Conservation (phyloP, 23 red algal species). For the Chondrus crispus region DNA sequence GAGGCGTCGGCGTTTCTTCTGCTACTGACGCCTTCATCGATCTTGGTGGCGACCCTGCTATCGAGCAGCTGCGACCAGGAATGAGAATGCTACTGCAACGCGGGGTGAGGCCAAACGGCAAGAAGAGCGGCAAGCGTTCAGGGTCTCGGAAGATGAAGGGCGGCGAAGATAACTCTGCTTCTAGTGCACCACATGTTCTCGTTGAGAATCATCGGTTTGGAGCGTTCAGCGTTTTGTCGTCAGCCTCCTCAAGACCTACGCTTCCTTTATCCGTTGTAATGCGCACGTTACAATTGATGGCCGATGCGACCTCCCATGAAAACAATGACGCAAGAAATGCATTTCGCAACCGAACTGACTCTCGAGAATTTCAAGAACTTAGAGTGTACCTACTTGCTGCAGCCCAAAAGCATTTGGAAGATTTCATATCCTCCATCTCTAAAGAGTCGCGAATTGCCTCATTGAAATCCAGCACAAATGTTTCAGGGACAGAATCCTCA, state of each 20-base stretch:
- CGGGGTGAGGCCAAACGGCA: not conserved
- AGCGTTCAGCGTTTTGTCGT: conserved; percentile 34
- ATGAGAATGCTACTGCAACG: conserved; percentile 45
- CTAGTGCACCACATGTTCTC: not conserved
- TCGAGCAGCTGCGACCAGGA: conserved; percentile 35
- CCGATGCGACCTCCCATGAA: not conserved
- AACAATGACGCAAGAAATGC: not conserved
- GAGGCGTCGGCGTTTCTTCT: conserved; percentile 18
- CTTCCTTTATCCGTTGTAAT: conserved; percentile 11
- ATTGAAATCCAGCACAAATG: too few relatives aligned
- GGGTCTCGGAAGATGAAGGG: conserved; percentile 5
- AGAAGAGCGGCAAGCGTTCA: not conserved
- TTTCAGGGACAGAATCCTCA: not conserved
- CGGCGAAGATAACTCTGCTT: not conserved
- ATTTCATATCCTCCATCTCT: conserved; percentile 2
- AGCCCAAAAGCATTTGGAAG: conserved; percentile 36
- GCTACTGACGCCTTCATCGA: conserved; percentile 45
- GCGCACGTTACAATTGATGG: conserved; percentile 22
- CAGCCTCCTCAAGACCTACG: conserved; percentile 25
- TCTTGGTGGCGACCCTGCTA: conserved; percentile 12
- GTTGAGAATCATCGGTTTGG: not conserved
- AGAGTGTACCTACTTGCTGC: conserved; percentile 32
- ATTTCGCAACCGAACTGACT: conserved; percentile 4
- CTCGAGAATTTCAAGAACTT: conserved; percentile 31
- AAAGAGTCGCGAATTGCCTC: not conserved